phyloP scores from a whole-genome alignment of 1,284 basidiomycete genomes.

The Gomphus bonarii region DNA sequence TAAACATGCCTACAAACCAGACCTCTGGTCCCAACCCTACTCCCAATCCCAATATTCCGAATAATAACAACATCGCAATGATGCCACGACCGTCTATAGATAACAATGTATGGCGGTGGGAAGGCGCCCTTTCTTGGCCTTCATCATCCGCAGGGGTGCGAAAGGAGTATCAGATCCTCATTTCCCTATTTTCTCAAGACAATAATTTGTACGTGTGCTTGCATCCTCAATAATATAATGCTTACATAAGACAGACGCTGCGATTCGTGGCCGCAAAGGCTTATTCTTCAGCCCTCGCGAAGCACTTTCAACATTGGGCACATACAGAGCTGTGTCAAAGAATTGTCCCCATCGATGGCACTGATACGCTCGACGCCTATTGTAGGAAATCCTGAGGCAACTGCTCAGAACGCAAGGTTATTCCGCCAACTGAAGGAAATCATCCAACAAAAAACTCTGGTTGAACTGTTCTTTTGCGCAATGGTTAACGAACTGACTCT shows the following conservation, averaged over 20 bases:
- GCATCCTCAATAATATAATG: background rate
- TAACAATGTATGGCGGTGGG: conserved; percentile 29
- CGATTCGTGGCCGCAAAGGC: conserved; percentile 41
- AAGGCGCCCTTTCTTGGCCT: conserved; percentile 39
- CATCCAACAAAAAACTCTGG: conserved; percentile 32
- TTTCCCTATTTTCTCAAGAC: conserved; percentile 28
- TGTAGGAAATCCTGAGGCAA: background rate
- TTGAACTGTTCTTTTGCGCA: conserved; percentile 21
- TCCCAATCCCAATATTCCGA: background rate
- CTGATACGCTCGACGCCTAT: background rate
- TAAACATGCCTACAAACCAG: background rate
- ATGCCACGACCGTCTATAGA: conserved; percentile 12
- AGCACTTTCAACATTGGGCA: conserved; percentile 22
- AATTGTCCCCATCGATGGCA: conserved; percentile 17
- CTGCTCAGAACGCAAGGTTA: background rate
- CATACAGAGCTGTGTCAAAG: conserved; percentile 41
- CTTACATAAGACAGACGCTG: conserved; percentile 27
- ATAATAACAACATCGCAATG: too few relatives aligned
- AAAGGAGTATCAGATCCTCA: conserved; percentile 36
- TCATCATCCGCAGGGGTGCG: conserved; percentile 28
- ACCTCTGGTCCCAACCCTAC: background rate
- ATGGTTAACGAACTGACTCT: background rate
- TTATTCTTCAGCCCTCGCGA: conserved; percentile 35
- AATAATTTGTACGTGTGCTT: conserved; percentile 5
- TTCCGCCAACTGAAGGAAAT: conserved; percentile 15